Evolutionary conservation across 805 yeast genomes (phyloP).

Genomic region (Pichia deserticola): DNA sequence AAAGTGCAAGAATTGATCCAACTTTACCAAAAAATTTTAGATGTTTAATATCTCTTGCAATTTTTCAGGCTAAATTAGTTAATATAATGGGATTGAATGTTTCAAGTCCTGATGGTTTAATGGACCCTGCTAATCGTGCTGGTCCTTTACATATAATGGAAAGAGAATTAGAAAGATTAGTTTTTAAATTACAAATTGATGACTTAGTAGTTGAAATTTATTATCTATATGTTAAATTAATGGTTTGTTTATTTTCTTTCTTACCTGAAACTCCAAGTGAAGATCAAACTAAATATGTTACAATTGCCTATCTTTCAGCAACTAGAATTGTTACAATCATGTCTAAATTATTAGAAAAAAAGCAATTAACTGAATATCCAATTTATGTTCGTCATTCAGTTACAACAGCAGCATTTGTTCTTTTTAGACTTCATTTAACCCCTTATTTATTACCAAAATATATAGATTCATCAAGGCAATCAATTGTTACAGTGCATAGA

Average conservation of each 20-base stretch:
- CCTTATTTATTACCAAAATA: conserved; percentile 66
- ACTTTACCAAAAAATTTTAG: conserved; percentile 63
- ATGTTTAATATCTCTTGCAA: conserved; percentile 63
- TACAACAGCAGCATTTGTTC: conserved; percentile 66
- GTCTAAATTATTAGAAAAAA: conserved; percentile 58
- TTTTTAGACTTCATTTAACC: conserved; percentile 76
- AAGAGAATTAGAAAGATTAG: conserved; percentile 67
- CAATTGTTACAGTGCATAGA: conserved; percentile 88
- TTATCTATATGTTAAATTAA: conserved; percentile 67
- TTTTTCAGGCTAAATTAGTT: conserved; percentile 77
- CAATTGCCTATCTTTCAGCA: conserved; percentile 71
- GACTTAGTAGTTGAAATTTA: conserved; percentile 69
- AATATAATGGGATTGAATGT: conserved; percentile 84
- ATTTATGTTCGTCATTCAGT: conserved; percentile 83
- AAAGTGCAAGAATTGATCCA: conserved; percentile 64
- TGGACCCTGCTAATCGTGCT: conserved; percentile 77
- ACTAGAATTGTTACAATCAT: conserved; percentile 76
- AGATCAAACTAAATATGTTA: conserved; percentile 79
- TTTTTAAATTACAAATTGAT: conserved; percentile 57
- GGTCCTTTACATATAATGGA: conserved; percentile 72
- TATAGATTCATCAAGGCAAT: conserved; percentile 84
- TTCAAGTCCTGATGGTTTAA: conserved; percentile 78
- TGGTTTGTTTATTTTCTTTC: conserved; percentile 84
- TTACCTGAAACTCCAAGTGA: conserved; percentile 84
- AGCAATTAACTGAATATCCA: conserved; percentile 76